Evolutionary conservation across 1,139 yeast genomes (phyloP).

Genomic region (Yamadazyma triangularis): DNA sequence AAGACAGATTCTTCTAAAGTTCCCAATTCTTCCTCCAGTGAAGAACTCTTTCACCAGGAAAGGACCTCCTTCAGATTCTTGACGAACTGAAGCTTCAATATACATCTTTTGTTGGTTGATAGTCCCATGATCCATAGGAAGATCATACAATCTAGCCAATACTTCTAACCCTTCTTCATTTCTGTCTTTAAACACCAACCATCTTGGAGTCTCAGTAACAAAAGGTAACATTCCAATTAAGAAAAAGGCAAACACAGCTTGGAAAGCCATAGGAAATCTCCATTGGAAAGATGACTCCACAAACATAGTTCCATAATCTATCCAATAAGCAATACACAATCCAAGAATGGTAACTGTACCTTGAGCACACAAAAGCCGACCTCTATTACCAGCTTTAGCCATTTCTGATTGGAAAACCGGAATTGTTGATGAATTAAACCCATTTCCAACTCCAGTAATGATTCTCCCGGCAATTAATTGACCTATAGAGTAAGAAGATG

Average conservation of each 20-base stretch:
- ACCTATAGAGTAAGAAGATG: conserved; percentile 23
- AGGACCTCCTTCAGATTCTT: conserved; percentile 16
- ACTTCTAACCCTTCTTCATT: conserved; percentile 38
- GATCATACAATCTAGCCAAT: conserved; percentile 5
- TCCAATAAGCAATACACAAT: conserved; percentile 35
- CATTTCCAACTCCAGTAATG: conserved; percentile 38
- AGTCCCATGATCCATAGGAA: conserved; percentile 1
- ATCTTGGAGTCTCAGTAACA: conserved; percentile 48
- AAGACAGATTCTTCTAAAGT: conserved; percentile 40
- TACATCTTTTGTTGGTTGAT: conserved; percentile 2
- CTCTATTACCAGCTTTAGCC: conserved; percentile 25
- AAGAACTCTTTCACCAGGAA: conserved; percentile 22
- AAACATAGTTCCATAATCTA: conserved; percentile 38
- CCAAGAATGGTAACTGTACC: conserved; percentile 31
- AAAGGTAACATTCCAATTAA: conserved; percentile 17
- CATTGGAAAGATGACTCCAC: conserved; percentile 14
- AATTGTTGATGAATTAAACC: conserved; percentile 29
- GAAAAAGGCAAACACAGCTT: conserved; percentile 26
- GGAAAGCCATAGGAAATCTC: conserved; percentile 45
- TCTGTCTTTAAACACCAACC: conserved; percentile 35
- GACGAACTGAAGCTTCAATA: conserved; percentile 5
- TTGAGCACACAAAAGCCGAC: conserved; percentile 16
- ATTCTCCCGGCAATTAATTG: conserved; percentile 36
- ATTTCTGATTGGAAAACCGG: conserved; percentile 35
- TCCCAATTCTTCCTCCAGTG: conserved; percentile 32